Evolutionary conservation across 129 eudicot genomes (phyloP).

Genomic region (Artemisia argyi): DNA sequence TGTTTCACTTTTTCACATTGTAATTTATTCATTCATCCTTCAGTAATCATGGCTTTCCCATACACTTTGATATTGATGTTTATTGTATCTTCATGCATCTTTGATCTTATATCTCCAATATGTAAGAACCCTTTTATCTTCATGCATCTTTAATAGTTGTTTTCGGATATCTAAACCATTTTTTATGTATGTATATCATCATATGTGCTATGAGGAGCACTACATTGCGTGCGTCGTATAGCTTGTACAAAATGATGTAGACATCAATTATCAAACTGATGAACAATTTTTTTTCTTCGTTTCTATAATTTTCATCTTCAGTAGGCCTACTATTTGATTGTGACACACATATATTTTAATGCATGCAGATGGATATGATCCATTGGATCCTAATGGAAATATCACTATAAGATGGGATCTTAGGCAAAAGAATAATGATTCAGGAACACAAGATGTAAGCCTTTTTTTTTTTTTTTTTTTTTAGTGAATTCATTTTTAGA

Average conservation of each 20-base stretch:
- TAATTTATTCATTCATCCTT: not conserved
- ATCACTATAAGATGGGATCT: constrained; percentile 82
- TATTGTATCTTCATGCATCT: constrained; percentile 15
- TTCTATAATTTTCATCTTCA: not conserved
- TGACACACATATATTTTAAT: not conserved
- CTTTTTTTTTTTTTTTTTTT: not conserved
- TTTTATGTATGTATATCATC: too few relatives aligned
- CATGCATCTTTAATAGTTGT: not conserved
- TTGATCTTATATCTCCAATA: constrained; percentile 28
- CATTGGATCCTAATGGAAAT: constrained; percentile 77
- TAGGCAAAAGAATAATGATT: constrained; percentile 34
- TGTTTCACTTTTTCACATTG: not conserved
- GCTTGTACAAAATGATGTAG: too few relatives aligned
- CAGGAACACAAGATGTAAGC: constrained; percentile 52
- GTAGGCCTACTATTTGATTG: not conserved
- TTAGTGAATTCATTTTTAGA: not conserved
- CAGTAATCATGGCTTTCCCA: constrained; percentile 34
- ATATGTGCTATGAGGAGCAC: too few relatives aligned
- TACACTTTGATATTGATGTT: constrained; percentile 10
- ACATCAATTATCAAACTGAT: too few relatives aligned
- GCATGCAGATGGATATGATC: constrained; percentile 77
- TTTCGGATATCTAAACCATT: not conserved
- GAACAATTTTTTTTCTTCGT: too few relatives aligned
- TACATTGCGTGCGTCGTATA: too few relatives aligned
- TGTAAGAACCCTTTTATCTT: constrained; percentile 31